These are phyloP conservation scores for Penicillium paneum DNA, from an alignment of 2,329 filamentous ascomycete genomes.

Conservation along the genomic window DNA sequence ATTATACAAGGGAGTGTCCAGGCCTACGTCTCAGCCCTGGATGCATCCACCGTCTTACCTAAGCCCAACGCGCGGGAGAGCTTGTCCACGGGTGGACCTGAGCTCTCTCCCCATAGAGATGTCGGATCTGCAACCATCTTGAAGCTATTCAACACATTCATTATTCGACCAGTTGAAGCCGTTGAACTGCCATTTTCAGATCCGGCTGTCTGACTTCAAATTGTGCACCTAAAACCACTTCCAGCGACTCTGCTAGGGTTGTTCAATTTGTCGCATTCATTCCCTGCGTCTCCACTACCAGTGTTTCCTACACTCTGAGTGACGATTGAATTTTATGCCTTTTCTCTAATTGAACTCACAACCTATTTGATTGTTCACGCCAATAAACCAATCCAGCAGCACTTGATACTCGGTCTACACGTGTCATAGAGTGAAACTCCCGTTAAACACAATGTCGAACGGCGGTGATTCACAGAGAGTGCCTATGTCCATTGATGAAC, in stretches of 20 bases:
- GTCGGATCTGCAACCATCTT: neutral
- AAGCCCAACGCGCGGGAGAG: neutral
- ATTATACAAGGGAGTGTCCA: neutral
- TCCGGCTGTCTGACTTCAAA: neutral
- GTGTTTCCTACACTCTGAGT: neutral
- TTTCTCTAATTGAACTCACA: neutral
- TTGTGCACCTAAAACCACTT: neutral
- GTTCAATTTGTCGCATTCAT: neutral
- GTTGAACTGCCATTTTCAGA: neutral
- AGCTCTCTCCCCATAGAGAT: neutral
- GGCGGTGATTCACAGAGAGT: constrained; percentile 1
- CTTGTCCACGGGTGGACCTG: neutral
- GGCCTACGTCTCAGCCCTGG: neutral
- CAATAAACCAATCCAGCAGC: neutral
- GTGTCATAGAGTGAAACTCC: neutral
- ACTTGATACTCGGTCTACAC: too few relatives aligned
- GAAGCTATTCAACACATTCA: neutral
- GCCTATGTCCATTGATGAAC: constrained; percentile 24
- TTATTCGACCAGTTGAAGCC: neutral
- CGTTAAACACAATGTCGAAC: constrained; percentile 12
- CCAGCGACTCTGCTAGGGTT: neutral
- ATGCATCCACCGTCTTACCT: neutral
- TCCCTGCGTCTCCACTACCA: neutral
- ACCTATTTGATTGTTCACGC: neutral
- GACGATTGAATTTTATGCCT: neutral